Base-by-base conservation (phyloP, 352 stramenopile species). In the Elongisporangium prolatum region DNA sequence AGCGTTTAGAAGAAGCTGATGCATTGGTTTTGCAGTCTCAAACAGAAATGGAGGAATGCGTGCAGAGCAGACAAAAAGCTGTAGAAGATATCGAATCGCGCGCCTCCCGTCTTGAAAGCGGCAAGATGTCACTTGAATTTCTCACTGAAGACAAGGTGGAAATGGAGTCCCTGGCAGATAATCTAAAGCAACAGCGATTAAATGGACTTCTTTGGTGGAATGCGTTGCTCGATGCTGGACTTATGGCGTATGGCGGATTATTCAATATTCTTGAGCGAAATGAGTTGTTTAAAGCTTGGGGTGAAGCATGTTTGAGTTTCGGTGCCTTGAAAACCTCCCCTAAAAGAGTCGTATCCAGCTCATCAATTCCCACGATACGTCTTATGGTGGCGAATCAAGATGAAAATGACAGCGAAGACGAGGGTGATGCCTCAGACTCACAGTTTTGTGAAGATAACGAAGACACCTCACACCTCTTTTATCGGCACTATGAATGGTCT, bases 1-100 rank as follows among this genome's bases (percentile, higher is more conserved):
- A 85, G 25, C 71, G 80, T n/a, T 73, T 86, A 1, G 40, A 64
- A 0, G 73, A 89, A 1, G 77, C 80, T 0, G 77, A 89, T 18
- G 71, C 68, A 1, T 54, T 61, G 7, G 24, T 73, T 3, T 47
- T 52, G 1, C 56, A 54, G n/a, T 73, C 67, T 0, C 71, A 68
- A 22, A 49, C 52, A 0, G 64, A 58, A 2, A 60, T 84, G 1
- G 68, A 72, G 14, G 55, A 57, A 20, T 60, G 69, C 1, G 57
- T 65, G 0, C 59, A 63, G 52, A 52, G 67, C 11, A 77, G 76
- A 37, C 38, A 69, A 13, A 60, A 72, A 13, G 71, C 71, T 0
- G 50, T 58, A 0, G 51, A 59, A n/a, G 72, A 86, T 22, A 78
- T 86, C 44, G 64, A 75, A 17, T 75, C 66, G 0, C 64, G 74